Conservation (phyloP, 169 alveolate species). For the Eimeria necatrix region DNA sequence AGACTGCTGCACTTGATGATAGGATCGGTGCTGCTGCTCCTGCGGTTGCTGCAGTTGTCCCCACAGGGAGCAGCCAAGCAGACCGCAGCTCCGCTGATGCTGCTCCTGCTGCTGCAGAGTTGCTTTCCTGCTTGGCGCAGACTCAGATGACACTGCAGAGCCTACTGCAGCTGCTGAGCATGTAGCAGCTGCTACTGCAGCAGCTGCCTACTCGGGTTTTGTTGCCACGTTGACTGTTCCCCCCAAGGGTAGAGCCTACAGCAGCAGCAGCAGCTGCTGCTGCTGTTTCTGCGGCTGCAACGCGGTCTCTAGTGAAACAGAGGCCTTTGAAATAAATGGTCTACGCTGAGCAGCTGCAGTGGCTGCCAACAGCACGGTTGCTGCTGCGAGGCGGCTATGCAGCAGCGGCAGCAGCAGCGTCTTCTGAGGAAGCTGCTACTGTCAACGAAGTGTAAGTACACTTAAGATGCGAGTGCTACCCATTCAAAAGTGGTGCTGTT, state of each 20-base stretch:
- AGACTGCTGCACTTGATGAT: slow-evolving; percentile 7
- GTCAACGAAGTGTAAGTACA: neutral
- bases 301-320: slow-evolving; percentile 8
- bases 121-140: neutral
- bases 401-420: slow-evolving; percentile 57
- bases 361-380: slow-evolving; percentile 49
- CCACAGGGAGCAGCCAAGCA: neutral
- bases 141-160: neutral
- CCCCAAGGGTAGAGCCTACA: slow-evolving; percentile 52
- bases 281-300: slow-evolving; percentile 52
- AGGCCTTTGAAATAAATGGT: slow-evolving; percentile 14
- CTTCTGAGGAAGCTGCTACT: slow-evolving; percentile 25
- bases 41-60: neutral
- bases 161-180: slow-evolving; percentile 9
- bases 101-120: slow-evolving; percentile 26
- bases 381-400: slow-evolving; percentile 51
- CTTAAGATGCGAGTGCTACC: slow-evolving; percentile 20
- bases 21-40: slow-evolving; percentile 16
- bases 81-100: slow-evolving; percentile 26
- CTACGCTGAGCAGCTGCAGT: neutral
- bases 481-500: slow-evolving; percentile 29
- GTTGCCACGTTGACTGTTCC: neutral
- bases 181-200: slow-evolving; percentile 24
- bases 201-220: neutral
- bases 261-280: slow-evolving; percentile 70